Base-by-base conservation (phyloP, 2,329 filamentous ascomycete species). In the Pyricularia sp. region DNA sequence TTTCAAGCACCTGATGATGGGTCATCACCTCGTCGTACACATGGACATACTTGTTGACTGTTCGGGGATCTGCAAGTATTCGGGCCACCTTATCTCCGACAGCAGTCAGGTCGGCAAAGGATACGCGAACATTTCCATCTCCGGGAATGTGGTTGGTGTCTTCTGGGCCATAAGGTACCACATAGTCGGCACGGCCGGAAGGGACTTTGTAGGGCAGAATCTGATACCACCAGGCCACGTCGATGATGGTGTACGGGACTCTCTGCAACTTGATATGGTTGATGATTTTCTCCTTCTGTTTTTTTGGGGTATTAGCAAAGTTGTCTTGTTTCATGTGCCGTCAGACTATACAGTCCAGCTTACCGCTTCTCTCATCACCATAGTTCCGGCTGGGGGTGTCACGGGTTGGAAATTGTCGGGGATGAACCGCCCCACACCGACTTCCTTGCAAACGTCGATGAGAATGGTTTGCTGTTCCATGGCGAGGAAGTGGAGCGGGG, bases 211-310 rank as follows among this genome's bases (percentile, higher is more conserved):
- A 76, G 2, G 74, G 33, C 30, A 77, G 76, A 33, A 83, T 71
- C 72, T 87, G 84, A 73, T 85, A 84, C 86, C 86, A 88, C 78
- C 79, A 86, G n/a, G 85, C 86, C 14, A 86, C 80, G 70, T 88
- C 85, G 66, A 88, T 81, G 72, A 85, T 77, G 6, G 86, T 88
- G 76, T 83, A 88, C 0, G 84, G 83, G 0, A 88, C 78, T 36
- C 78, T 75, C 1, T 83, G 73, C 68, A 78, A 76, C 72, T 82
- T 81, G 70, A 87, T 77, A 68, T 83, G 79, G 69, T 84, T 79
- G 72, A 83, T 79, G 14, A 86, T 77, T 2, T 78, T 75, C 71
- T 87, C 83, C 78, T 87, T 87, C 76, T 82, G 58, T 63, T 63
- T 6, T 26, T 63, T 63, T 6, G 3, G n/a, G 5, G 20, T 1